Percentiles rank a stretch among this genome's conserved stretches.
Conservation (phyloP, 306 rosid genomes). For the Argentina anserina region DNA sequence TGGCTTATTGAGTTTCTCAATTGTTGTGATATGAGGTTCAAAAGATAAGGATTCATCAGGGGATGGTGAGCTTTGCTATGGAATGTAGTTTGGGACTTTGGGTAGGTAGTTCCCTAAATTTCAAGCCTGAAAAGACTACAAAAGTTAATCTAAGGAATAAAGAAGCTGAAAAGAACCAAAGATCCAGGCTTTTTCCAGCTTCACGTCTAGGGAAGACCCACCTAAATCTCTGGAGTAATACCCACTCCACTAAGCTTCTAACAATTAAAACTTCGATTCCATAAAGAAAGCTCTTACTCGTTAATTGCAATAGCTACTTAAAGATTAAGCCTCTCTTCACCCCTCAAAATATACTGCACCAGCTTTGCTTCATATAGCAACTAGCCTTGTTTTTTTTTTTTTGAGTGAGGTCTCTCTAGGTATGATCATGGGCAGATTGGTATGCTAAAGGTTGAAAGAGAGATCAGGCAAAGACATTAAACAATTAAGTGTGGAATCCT, state of each 20-base stretch:
- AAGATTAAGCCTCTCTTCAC: not conserved
- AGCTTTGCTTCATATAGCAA: too few relatives aligned
- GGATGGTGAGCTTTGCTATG: not conserved
- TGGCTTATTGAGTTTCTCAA: not conserved
- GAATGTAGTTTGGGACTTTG: not conserved
- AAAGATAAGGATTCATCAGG: not conserved
- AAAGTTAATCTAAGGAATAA: conserved; percentile 1
- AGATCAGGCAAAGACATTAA: not conserved
- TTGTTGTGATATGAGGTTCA: not conserved
- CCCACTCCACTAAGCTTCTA: conserved; percentile 4
- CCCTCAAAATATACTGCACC: too few relatives aligned
- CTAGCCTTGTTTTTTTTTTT: not conserved
- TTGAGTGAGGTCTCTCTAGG: not conserved
- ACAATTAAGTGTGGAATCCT: not conserved
- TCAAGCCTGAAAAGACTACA: not conserved
- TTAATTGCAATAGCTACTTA: not conserved
- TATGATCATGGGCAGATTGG: not conserved
- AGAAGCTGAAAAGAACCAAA: not conserved
- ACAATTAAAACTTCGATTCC: not conserved
- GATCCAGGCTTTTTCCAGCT: conserved; percentile 8
- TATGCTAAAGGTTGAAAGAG: not conserved
- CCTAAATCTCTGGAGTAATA: conserved; percentile 16
- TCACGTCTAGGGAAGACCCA: not conserved
- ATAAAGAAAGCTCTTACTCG: not conserved
- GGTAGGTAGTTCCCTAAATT: not conserved